Evolutionary conservation across 2,329 filamentous ascomycete species (phyloP).

Genomic region (Bipolaris zeicola): DNA sequence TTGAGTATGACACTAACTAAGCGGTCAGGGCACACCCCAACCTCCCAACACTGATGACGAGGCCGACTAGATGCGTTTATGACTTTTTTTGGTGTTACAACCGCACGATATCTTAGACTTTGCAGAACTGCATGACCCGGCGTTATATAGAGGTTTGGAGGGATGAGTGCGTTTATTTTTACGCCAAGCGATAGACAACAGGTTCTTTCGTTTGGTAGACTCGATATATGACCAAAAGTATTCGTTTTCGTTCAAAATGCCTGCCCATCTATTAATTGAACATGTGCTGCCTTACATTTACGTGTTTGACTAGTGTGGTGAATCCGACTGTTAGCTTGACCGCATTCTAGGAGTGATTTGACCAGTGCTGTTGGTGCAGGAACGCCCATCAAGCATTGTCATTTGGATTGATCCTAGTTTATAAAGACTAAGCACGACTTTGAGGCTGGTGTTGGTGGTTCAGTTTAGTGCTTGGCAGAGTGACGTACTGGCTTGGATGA

Average conservation of each 20-base stretch:
- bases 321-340: too few species aligned
- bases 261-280: not conserved
- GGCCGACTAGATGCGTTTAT: slow-evolving; percentile 35
- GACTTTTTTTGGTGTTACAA: slow-evolving; percentile 14
- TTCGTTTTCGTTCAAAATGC: not conserved
- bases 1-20: slow-evolving; percentile 25
- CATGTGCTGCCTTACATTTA: too few species aligned
- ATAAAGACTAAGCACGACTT: not conserved
- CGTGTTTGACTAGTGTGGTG: not conserved
- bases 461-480: not conserved
- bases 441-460: too few species aligned
- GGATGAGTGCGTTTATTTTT: slow-evolving; percentile 8
- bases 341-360: too few species aligned
- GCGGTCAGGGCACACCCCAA: slow-evolving; percentile 46
- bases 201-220: slow-evolving; percentile 12
- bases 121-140: slow-evolving; percentile 28
- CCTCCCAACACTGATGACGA: slow-evolving; percentile 51
- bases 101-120: slow-evolving; percentile 19
- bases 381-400: not conserved
- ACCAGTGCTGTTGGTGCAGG: too few species aligned
- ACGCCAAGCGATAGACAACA: slow-evolving; percentile 16
- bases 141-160: slow-evolving; percentile 25
- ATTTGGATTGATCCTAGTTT: not conserved
- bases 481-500: not conserved
- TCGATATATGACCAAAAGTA: slow-evolving; percentile 21